Conservation (phyloP, 2,329 filamentous ascomycete species). For the Fusarium proliferatum region DNA sequence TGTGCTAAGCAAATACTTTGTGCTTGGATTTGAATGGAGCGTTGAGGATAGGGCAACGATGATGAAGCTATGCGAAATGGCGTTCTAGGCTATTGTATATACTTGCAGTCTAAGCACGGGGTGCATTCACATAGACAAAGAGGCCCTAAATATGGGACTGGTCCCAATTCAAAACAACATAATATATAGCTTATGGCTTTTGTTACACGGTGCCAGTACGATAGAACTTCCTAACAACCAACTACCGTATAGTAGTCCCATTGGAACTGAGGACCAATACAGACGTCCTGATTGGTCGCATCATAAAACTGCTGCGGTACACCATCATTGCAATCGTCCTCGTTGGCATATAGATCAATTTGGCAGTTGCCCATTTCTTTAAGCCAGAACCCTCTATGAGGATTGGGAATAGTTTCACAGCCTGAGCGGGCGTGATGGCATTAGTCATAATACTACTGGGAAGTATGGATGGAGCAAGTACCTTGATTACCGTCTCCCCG, state of each 20-base stretch:
- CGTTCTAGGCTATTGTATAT: not conserved
- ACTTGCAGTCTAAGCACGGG: not conserved
- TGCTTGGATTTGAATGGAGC: not conserved
- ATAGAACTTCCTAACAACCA: not conserved
- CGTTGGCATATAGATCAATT: not conserved
- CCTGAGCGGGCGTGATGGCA: not conserved
- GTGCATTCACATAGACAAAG: no score
- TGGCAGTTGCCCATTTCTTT: not conserved
- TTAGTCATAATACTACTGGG: not conserved
- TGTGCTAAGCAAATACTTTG: not conserved
- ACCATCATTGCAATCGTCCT: not conserved
- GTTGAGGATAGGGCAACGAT: fast-evolving
- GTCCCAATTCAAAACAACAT: not conserved
- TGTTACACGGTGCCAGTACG: not conserved
- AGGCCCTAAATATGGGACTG: not conserved
- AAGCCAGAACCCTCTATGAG: not conserved
- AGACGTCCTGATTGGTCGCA: not conserved
- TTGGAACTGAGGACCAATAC: not conserved
- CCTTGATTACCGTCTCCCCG: not conserved
- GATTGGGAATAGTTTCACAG: not conserved
- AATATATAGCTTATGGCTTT: not conserved
- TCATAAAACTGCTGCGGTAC: not conserved
- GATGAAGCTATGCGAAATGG: no score
- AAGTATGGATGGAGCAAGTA: not conserved
- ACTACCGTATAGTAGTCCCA: not conserved